Evolutionary conservation across 1,139 yeast species (phyloP), one percentile per base, ranked within the genome.

Genomic region (Diutina siamensis): DNA sequence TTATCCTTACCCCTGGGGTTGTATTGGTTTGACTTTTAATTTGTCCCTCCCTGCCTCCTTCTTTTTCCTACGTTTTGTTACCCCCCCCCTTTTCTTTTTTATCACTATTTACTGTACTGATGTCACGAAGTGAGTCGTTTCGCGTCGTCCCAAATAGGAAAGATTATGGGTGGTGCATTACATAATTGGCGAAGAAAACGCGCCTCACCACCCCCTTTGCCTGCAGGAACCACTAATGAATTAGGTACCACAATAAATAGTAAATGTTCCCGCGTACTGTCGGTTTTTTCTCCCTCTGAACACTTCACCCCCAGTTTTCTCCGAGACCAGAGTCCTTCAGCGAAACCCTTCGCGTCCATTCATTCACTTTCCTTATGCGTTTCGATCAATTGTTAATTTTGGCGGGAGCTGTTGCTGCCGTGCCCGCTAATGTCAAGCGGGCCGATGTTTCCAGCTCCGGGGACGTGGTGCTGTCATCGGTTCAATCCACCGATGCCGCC

Each of bases 391-490:
- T 38, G 20, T 15, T 38, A 25, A 10, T 38, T n/a, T 38, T 38
- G 42, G 42, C 42, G 19, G 42, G 32, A 18, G 42, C 42, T 15
- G 42, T 38, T 3, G 18, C 31, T 18, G 42, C 42, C 42, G 7
- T 38, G 32, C 42, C 42, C 21, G 25, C 17, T 25, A 10, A 7
- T 10, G 17, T 25, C 15, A 38, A 38, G 42, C 28, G 42, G 28
- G 42, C 21, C 18, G 40, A 38, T 22, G 28, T 21, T 18, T 22
- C 27, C 25, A 21, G 28, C 21, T 34, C 36, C 36, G 21, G 36
- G 18, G 36, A 34, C 21, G 18, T 20, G 12, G 13, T 31, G 9
- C 28, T 25, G 28, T n/a, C n/a, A n/a, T 25, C 10, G 28, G 28
- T 25, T 7, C 28, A 25, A 25, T 7, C 9, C 28, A 7, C 19